Base-by-base conservation (phyloP, 495 filamentous ascomycete genomes). In the Pyronema omphalodes region DNA sequence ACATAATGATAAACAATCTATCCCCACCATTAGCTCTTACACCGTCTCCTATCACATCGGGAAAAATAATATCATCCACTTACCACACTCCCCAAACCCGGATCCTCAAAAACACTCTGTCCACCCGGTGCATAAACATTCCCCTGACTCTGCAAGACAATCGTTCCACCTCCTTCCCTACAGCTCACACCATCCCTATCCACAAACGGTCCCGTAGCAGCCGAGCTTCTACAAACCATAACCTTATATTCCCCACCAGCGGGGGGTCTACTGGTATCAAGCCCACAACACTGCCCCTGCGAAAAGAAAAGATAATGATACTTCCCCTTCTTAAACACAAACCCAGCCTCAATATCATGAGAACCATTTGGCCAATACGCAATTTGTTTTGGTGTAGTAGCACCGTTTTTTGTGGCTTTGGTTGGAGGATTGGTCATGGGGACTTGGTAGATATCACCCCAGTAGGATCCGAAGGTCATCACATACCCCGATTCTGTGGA, bases 281-380 rank as follows among this genome's bases (percentile, higher is more conserved):
- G 60, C 12, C 70, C 70, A 53, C 80, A 83, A 57, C 81, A 85
- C 19, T 67, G 60, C 0, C 83, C 83, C 29, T 71, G 68, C 44
- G 74, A 79, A 67, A 76, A 82, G 58, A 83, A 79, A 1, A 87
- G 67, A 55, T 84, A 86, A 57, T 78, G 84, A 55, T 73, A 84
- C 1, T 58, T 67, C 0, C 68, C 71, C 19, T 76, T 53, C 54
- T 75, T 68, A 69, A 75, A 80, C 54, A 81, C 58, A 55, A 71
- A 80, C 0, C 71, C 48, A 1, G 73, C 83, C 59, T 87, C 83
- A 49, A 74, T 67, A 7, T 76, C 73, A 47, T 74, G 73, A 17
- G 71, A 69, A 0, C 73, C 73, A 7, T 67, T 71, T 0, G 68
- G 58, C 57, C 81, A 76, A 55, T 71, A 79, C 0, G 76, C 76